Conservation (phyloP, 176 grass and related monocot genomes). For the Tillandsia leiboldiana region DNA sequence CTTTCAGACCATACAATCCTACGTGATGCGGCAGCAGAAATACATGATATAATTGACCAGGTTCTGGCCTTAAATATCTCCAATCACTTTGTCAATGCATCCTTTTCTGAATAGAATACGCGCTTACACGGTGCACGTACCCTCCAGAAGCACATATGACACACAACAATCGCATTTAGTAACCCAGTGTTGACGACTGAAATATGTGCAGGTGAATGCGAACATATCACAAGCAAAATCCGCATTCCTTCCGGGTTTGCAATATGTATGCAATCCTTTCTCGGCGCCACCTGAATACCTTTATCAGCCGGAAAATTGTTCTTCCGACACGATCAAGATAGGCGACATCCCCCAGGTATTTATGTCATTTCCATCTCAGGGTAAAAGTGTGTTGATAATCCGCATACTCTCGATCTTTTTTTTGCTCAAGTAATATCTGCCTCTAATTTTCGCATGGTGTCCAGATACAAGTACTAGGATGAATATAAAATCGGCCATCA, state of each 20-base stretch:
- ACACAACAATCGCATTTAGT: too few relatives aligned
- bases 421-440: not conserved
- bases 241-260: conserved; percentile 37
- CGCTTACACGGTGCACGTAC: too few relatives aligned
- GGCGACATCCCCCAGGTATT: conserved; percentile 83
- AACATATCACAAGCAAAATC: conserved; percentile 67
- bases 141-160: too few relatives aligned
- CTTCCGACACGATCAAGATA: conserved; percentile 51
- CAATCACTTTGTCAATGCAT: not conserved
- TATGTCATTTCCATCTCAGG: not conserved
- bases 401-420: not conserved
- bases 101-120: not conserved
- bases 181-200: too few relatives aligned
- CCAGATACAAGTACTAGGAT: not conserved
- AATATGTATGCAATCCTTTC: conserved; percentile 91
- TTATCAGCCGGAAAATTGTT: conserved; percentile 73
- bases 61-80: conserved; percentile 20
- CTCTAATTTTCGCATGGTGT: not conserved
- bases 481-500: not conserved
- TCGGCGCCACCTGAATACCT: conserved; percentile 56
- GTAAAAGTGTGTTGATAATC: too few relatives aligned
- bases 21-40: conserved; percentile 42
- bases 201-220: conserved; percentile 46
- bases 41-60: conserved; percentile 73
- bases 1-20: conserved; percentile 30